Percentiles rank a stretch among this genome's conserved stretches.
These are phyloP conservation scores for Xerocomus nothofagi DNA, from an alignment of 1,284 basidiomycete species.

Conservation along the genomic window DNA sequence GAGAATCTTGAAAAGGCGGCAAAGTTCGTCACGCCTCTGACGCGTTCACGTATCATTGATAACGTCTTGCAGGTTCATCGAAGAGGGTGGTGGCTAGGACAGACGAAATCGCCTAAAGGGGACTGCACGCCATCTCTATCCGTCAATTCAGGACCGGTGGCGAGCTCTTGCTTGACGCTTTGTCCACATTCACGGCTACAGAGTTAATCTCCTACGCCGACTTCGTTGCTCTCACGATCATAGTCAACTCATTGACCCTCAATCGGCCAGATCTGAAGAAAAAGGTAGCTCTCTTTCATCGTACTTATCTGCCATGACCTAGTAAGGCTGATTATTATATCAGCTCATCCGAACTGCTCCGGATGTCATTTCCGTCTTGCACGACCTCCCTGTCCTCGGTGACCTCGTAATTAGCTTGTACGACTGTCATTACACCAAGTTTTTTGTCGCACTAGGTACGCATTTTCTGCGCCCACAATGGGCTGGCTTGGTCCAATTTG, in stretches of 20 bases:
- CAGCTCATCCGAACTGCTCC: conserved; percentile 68
- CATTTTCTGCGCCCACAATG: conserved; percentile 6
- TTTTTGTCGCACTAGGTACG: conserved; percentile 86
- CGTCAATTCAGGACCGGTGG: conserved; percentile 76
- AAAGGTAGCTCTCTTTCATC: conserved; percentile 55
- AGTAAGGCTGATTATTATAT: conserved; percentile 2
- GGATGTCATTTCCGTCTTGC: conserved; percentile 72
- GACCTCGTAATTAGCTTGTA: conserved; percentile 79
- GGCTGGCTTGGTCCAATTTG: background rate
- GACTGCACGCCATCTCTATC: conserved; percentile 82
- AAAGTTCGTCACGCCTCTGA: conserved; percentile 49
- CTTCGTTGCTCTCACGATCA: conserved; percentile 86
- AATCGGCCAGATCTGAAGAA: conserved; percentile 90
- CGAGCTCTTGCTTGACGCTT: conserved; percentile 84
- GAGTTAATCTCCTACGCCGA: conserved; percentile 91
- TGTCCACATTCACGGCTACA: conserved; percentile 92
- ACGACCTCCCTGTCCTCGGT: conserved; percentile 67
- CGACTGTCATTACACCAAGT: conserved; percentile 92
- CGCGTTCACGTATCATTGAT: background rate
- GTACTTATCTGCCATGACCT: background rate
- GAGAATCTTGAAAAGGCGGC: conserved; percentile 80
- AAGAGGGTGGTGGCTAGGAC: conserved; percentile 98
- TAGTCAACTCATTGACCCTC: conserved; percentile 79
- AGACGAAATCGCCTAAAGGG: conserved; percentile 95
- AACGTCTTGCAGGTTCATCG: conserved; percentile 66